Evolutionary conservation across 2,329 filamentous ascomycete genomes (phyloP), one percentile per base, ranked within the genome.

Genomic region (Monosporascus sp.): DNA sequence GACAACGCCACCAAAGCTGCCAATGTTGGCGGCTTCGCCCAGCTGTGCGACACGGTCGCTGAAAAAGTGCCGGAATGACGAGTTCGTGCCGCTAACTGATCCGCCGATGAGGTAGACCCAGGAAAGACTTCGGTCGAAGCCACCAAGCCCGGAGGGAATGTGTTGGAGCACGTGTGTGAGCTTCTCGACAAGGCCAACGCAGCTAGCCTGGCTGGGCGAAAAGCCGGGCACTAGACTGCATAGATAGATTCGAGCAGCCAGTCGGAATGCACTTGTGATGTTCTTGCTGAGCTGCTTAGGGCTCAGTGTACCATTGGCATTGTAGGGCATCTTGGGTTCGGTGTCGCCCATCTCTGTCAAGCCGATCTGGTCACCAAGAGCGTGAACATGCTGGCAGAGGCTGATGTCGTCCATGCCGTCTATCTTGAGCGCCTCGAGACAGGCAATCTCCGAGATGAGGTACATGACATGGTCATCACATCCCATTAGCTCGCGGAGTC

Each of bases 391-490:
- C 55, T 88, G 83, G 80, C 92, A 97, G 45, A 97, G 83, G 49
- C 85, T 83, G 59, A 94, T 86, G 65, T 94, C 87, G 62, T 96
- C 89, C 75, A 94, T 90, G 62, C 88, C 89, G 55, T 88, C 84
- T 39, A 78, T 75, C 77, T 94, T 95, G 59, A 97, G 82, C 3
- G 89, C 88, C 70, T 97, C 94, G 50, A 99, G 84, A 72, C 94
- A 97, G 51, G 93, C 90, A 64, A 97, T 96, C 74, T 99, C 94
- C 2, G 91, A 96, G 69, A 99, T 96, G 64, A 97, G 79, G 71
- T 96, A 97, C 91, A 99, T 97, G 72, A 97, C 88, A 22, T 86
- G 85, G 73, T 99, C 94, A 59, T 97, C 93, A 71, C 94, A 97
- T 62, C 94, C 94, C 92, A 97, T 97, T 50, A 97, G 81, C 75